Percentiles rank a stretch among this genome's conserved stretches.
These are phyloP conservation scores for Cardamine occulta DNA, from an alignment of 345 rosid genomes.

Conservation along the genomic window DNA sequence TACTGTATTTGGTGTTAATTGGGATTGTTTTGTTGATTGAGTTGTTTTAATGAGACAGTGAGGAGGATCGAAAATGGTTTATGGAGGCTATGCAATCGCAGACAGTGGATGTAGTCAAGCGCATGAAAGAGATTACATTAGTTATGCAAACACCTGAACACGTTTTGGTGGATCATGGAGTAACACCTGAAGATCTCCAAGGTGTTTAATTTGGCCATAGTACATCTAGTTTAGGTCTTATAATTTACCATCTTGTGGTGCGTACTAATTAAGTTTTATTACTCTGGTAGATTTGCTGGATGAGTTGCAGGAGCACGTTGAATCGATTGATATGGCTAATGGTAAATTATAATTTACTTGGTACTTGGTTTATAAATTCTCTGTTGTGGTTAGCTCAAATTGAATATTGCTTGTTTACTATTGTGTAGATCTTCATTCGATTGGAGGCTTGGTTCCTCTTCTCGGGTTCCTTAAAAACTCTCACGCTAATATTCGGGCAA, in stretches of 20 bases:
- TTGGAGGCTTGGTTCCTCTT: constrained; percentile 46
- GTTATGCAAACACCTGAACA: constrained; percentile 86
- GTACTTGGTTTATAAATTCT: background rate
- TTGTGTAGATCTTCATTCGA: constrained; percentile 44
- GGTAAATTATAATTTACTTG: constrained; percentile 24
- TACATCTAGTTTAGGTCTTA: background rate
- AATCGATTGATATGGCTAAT: constrained; percentile 49
- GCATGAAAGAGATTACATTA: constrained; percentile 94
- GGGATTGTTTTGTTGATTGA: constrained; percentile 28
- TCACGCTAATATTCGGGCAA: constrained; percentile 82
- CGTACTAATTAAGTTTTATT: constrained; percentile 6
- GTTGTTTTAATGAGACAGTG: constrained; percentile 50
- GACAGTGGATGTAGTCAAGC: constrained; percentile 73
- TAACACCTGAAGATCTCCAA: constrained; percentile 76
- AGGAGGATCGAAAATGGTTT: constrained; percentile 96
- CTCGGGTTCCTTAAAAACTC: constrained; percentile 46
- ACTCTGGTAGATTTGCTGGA: constrained; percentile 44
- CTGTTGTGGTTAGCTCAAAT: background rate
- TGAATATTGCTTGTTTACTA: background rate
- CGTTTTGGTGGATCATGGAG: constrained; percentile 85
- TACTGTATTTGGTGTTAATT: background rate
- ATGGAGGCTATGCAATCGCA: constrained; percentile 98
- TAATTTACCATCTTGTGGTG: background rate
- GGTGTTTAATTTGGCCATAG: constrained; percentile 45
- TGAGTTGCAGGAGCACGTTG: constrained; percentile 50